Conservation (phyloP, 1,284 basidiomycete genomes). For the Rhodotorula sp. region DNA sequence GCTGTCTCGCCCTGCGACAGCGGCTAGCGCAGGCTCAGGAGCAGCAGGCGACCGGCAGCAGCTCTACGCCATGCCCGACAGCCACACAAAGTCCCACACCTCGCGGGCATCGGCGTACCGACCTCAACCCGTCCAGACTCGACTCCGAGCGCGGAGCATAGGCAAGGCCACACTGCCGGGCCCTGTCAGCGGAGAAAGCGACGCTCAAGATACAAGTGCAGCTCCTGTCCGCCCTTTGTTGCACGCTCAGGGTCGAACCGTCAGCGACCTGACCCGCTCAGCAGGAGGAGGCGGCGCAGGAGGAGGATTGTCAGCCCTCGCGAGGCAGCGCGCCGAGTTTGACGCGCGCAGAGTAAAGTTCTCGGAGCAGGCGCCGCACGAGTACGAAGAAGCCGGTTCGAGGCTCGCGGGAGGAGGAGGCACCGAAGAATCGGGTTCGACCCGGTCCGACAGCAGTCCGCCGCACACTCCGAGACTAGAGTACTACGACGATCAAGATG, state of each 20-base stretch:
- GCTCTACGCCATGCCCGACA: not conserved
- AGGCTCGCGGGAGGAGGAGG: conserved; percentile 4
- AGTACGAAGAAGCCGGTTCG: not conserved
- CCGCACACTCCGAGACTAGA: conserved; percentile 15
- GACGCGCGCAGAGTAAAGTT: conserved; percentile 1
- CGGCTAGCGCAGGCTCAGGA: no score
- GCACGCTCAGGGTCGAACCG: not conserved
- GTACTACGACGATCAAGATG: not conserved
- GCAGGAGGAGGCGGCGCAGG: not conserved
- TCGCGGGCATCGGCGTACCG: conserved; percentile 1
- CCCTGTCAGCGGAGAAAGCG: no score
- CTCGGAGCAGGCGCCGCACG: not conserved
- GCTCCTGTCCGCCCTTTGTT: not conserved
- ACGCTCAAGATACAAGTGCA: not conserved
- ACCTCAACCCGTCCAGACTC: not conserved
- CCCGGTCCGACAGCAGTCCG: conserved; percentile 18
- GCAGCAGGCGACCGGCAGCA: not conserved
- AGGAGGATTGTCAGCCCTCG: not conserved
- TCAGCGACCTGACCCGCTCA: not conserved
- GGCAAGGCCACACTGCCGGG: not conserved
- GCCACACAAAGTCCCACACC: not conserved
- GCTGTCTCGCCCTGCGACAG: no score
- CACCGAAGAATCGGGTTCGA: conserved; percentile 25
- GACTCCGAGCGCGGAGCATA: conserved; percentile 1
- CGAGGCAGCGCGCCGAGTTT: not conserved